Conservation (phyloP, 2,329 filamentous ascomycete genomes). For the Colletotrichum australisinense region DNA sequence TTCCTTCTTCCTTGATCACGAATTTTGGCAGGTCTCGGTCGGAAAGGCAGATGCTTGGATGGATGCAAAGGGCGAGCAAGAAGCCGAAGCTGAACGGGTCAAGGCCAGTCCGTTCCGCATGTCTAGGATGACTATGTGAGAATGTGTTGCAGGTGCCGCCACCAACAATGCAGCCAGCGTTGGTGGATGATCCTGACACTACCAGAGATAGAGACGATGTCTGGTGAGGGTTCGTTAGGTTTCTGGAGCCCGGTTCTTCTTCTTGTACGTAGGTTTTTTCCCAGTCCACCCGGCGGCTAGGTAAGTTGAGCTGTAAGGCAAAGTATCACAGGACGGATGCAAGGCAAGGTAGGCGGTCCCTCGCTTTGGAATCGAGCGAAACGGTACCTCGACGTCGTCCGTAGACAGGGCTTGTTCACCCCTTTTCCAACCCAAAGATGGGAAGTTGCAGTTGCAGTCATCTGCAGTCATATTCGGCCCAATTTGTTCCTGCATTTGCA, state of each 20-base stretch:
- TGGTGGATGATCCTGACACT: slow-evolving; percentile 9
- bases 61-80: neutral
- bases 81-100: neutral
- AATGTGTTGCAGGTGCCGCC: slow-evolving; percentile 22
- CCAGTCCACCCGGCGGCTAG: slow-evolving; percentile 1
- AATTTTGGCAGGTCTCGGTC: slow-evolving; percentile 13
- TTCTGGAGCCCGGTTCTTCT: slow-evolving; percentile 1
- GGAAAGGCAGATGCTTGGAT: slow-evolving; percentile 19
- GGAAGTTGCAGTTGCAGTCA: neutral
- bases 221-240: slow-evolving; percentile 9
- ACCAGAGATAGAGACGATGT: neutral
- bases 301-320: neutral
- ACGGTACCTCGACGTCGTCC: slow-evolving; percentile 4
- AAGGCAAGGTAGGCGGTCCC: neutral
- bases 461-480: neutral
- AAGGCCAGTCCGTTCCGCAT: neutral
- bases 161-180: slow-evolving; percentile 19
- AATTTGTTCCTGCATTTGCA: neutral
- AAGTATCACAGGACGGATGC: neutral
- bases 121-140: slow-evolving; percentile 23
- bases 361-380: neutral
- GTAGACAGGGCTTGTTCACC: neutral
- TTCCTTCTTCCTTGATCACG: neutral
- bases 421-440: neutral
- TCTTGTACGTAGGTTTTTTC: slow-evolving; percentile 3